Evolutionary conservation across 1,284 basidiomycete species (phyloP).

Genomic region (Moesziomyces globuligerus): DNA sequence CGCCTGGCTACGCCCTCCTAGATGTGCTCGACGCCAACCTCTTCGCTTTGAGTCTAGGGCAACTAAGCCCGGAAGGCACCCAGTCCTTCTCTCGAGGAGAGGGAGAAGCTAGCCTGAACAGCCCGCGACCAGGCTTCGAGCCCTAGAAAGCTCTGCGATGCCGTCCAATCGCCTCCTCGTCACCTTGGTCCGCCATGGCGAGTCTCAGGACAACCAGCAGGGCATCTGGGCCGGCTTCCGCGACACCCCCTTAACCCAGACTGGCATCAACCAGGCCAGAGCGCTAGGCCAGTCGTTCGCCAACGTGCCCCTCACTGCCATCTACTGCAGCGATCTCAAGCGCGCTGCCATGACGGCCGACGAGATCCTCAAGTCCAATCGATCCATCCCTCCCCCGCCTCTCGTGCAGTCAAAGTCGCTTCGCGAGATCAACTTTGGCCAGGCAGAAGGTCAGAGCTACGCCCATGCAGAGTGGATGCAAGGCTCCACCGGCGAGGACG

Average conservation of each 20-base stretch:
- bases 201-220: constrained; percentile 68
- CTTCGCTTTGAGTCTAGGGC: not conserved
- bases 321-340: constrained; percentile 82
- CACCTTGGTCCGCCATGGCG: constrained; percentile 56
- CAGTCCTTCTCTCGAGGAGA: not conserved
- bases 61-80: not conserved
- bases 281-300: constrained; percentile 77
- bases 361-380: constrained; percentile 71
- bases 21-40: too few relatives aligned
- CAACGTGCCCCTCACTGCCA: constrained; percentile 73
- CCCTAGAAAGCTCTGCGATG: constrained; percentile 8
- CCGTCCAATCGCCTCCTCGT: constrained; percentile 43
- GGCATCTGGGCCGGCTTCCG: constrained; percentile 82
- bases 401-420: constrained; percentile 70
- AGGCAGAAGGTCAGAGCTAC: constrained; percentile 77
- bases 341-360: constrained; percentile 80
- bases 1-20: too few relatives aligned
- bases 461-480: constrained; percentile 40
- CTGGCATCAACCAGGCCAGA: constrained; percentile 87
- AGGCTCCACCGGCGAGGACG: constrained; percentile 57
- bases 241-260: constrained; percentile 82
- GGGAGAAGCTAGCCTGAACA: too few relatives aligned
- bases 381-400: constrained; percentile 72
- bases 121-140: not conserved
- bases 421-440: constrained; percentile 74